These are phyloP conservation scores for Vanderwaltozyma yarrowii DNA, from an alignment of 805 yeast genomes.

Conservation along the genomic window DNA sequence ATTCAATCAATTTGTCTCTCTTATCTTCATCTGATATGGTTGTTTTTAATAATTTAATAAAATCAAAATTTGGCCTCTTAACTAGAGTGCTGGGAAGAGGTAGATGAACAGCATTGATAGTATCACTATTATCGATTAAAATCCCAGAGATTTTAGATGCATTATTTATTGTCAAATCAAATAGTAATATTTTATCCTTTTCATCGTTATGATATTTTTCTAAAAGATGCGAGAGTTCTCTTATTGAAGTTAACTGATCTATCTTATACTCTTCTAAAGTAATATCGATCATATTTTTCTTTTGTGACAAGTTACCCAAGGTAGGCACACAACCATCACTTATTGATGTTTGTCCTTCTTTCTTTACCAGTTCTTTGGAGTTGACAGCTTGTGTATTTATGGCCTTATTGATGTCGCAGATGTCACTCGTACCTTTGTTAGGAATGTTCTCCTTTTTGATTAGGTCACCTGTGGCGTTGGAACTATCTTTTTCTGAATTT, in stretches of 20 bases:
- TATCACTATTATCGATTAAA: not conserved
- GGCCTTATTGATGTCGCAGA: no score
- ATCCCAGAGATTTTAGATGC: not conserved
- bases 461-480: no score
- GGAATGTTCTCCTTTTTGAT: no score
- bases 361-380: no score
- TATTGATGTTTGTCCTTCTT: no score
- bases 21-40: conserved; percentile 14
- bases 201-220: not conserved
- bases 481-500: no score
- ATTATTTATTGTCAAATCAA: conserved; percentile 2
- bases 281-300: not conserved
- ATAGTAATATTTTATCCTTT: not conserved
- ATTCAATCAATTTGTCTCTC: conserved; percentile 8
- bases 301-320: not conserved
- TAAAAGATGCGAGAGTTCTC: not conserved
- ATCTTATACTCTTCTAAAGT: no score
- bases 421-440: no score
- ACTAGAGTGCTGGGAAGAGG: conserved; percentile 26
- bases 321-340: not conserved
- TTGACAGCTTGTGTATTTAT: no score
- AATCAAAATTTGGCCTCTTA: conserved; percentile 22
- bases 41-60: conserved; percentile 19
- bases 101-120: conserved; percentile 12
- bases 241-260: not conserved